Evolutionary conservation across 2,329 filamentous ascomycete species (phyloP).

Genomic region (Xylaria hypoxylon): DNA sequence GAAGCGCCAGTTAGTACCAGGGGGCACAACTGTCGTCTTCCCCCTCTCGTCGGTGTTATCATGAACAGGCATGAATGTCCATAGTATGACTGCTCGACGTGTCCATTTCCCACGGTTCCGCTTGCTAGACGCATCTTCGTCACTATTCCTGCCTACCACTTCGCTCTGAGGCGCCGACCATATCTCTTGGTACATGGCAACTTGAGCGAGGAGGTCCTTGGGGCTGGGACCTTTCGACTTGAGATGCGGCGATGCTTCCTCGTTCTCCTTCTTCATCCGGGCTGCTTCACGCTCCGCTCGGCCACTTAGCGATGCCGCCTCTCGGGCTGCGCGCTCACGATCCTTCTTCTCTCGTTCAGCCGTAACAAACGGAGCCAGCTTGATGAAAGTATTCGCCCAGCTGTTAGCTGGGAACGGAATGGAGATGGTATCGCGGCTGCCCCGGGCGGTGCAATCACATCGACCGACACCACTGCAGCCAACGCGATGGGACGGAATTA

Average conservation of each 20-base stretch:
- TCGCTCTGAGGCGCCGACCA: slow-evolving; percentile 65
- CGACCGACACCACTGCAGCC: slow-evolving; percentile 60
- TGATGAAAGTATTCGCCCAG: slow-evolving; percentile 70
- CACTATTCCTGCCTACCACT: slow-evolving; percentile 16
- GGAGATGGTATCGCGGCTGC: slow-evolving; percentile 61
- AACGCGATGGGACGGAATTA: slow-evolving; percentile 61
- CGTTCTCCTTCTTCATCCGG: slow-evolving; percentile 52
- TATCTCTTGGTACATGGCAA: slow-evolving; percentile 76
- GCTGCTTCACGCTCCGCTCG: slow-evolving; percentile 46
- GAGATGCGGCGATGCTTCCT: slow-evolving; percentile 46
- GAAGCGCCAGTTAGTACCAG: slow-evolving; percentile 71
- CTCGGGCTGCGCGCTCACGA: slow-evolving; percentile 44
- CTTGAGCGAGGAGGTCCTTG: slow-evolving; percentile 68
- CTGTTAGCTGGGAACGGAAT: slow-evolving; percentile 69
- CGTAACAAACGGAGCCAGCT: slow-evolving; percentile 63
- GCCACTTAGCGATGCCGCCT: slow-evolving; percentile 42
- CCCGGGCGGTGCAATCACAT: slow-evolving; percentile 63
- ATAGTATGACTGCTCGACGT: slow-evolving; percentile 70
- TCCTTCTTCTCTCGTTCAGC: slow-evolving; percentile 48
- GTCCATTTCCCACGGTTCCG: slow-evolving; percentile 57
- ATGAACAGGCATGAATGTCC: slow-evolving; percentile 70
- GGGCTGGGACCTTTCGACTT: slow-evolving; percentile 46
- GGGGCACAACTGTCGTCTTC: slow-evolving; percentile 60
- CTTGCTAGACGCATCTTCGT: slow-evolving; percentile 27
- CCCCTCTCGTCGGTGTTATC: slow-evolving; percentile 58